phyloP scores from a whole-genome alignment of 2,329 filamentous ascomycete species.

The Beauveria caledonica region DNA sequence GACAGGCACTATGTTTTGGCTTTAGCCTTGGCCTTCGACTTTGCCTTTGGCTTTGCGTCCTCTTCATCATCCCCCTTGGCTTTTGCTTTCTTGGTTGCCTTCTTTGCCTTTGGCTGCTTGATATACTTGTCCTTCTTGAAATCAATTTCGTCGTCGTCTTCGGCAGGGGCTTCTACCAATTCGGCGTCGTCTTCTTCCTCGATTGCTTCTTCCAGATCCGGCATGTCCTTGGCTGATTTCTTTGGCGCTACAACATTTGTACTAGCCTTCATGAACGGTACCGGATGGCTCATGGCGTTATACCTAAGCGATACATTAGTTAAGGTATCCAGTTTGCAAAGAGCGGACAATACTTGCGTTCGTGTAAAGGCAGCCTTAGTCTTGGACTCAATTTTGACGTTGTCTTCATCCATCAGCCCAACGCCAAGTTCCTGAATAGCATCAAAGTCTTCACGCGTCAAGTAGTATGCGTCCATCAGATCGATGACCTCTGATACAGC shows the following conservation, averaged over 20 bases:
- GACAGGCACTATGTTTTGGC: background rate
- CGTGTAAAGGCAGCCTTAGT: constrained; percentile 87
- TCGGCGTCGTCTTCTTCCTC: constrained; percentile 82
- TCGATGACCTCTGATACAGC: constrained; percentile 76
- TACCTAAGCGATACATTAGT: constrained; percentile 48
- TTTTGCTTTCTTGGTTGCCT: constrained; percentile 34
- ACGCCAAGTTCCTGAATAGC: constrained; percentile 85
- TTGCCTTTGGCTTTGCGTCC: constrained; percentile 47
- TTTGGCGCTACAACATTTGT: constrained; percentile 61
- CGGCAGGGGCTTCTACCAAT: constrained; percentile 47
- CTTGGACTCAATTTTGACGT: constrained; percentile 70
- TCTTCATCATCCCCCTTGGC: constrained; percentile 39
- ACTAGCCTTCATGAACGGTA: constrained; percentile 94
- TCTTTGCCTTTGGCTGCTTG: constrained; percentile 72
- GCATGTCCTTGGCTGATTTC: constrained; percentile 64
- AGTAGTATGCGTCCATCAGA: constrained; percentile 93
- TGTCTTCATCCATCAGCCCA: constrained; percentile 69
- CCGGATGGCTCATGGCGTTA: constrained; percentile 75
- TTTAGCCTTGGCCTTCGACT: constrained; percentile 40
- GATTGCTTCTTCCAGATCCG: constrained; percentile 92
- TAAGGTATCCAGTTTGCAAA: background rate
- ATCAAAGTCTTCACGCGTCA: constrained; percentile 93
- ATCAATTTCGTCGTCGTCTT: constrained; percentile 71
- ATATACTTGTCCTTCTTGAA: constrained; percentile 95
- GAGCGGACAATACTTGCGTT: constrained; percentile 49